Evolutionary conservation across 306 rosid genomes (phyloP), one percentile per base, ranked within the genome.

Genomic region (Prunus salicina): DNA sequence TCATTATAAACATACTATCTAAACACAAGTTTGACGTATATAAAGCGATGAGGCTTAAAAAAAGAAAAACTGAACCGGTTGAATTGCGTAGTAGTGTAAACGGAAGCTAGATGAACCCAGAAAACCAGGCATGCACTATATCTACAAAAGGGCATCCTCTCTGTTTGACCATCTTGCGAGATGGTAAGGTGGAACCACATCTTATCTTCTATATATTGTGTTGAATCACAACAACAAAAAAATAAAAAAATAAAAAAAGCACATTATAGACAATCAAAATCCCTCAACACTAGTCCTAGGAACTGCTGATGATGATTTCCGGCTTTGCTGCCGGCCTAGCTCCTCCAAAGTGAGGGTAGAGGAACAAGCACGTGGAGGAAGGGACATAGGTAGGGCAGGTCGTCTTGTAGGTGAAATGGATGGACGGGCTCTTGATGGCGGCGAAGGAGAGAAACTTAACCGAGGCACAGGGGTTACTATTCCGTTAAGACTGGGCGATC

Each of bases 401-500:
- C 74, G 82, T 65, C 94, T 84, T 7, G 92, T 86, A 52, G 99
- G 98, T 3, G 99, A 92, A 67, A 88, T 13, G 0, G 97, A 76
- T 28, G 80, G 67, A 12, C 76, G 88, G 46, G 86, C 79, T 45
- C 76, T 80, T 0, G 93, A 86, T 8, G 99, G 96, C 0, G 89
- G 96, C 8, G 99, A 89, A 1, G 98, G 99, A 0, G 96, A 92
- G 84, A 82, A 91, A 77, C 89, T 91, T 77, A 75, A 64, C 81
- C 91, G 85, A 6, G 92, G 96, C 2, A 88, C 83, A 22, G 92
- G 97, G 51, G 76, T 67, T 11, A 90, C 45, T 69, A 95, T 88
- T 64, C 92, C 97, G 12, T 96, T 90, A 34, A 92, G 92, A 86
- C 99, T 96, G 0, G 99, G 99, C 5, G 99, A 96, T 82, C 91